A percentile compares a stretch with the other conserved stretches of the same genome.
Evolutionary conservation across 208 protist genomes (phyloP).

Genomic region (Porcisia hertigi): DNA sequence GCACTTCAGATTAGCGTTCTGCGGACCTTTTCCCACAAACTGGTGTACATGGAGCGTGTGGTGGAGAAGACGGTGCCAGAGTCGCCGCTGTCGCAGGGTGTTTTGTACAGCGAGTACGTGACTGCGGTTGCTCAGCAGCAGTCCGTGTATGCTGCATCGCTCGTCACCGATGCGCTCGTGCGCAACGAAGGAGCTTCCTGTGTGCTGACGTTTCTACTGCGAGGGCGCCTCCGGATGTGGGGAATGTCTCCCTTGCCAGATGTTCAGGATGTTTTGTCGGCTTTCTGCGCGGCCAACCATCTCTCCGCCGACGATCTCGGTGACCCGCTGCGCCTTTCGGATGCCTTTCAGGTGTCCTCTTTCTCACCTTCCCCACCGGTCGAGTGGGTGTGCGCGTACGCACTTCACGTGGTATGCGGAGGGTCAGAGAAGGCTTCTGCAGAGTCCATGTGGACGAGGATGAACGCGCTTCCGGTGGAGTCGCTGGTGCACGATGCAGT

Average conservation of each 20-base stretch:
- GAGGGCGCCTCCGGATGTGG: conserved; percentile 17
- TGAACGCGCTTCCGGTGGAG: conserved; percentile 24
- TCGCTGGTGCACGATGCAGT: conserved; percentile 15
- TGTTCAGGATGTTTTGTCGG: neutral
- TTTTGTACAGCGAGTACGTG: conserved; percentile 58
- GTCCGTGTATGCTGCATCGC: conserved; percentile 26
- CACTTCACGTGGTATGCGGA: neutral
- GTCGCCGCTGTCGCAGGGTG: conserved; percentile 33
- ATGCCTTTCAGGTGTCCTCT: conserved; percentile 7
- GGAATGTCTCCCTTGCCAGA: neutral
- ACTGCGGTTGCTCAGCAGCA: conserved; percentile 35
- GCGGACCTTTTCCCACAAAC: conserved; percentile 43
- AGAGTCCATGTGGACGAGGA: conserved; percentile 3
- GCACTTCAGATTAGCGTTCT: conserved; percentile 60
- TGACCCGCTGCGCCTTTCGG: conserved; percentile 13
- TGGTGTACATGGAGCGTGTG: conserved; percentile 54
- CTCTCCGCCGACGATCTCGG: conserved; percentile 36
- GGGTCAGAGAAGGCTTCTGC: neutral
- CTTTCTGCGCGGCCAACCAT: conserved; percentile 4
- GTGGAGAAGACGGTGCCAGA: conserved; percentile 43
- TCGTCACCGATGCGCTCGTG: conserved; percentile 29
- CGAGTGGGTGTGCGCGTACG: conserved; percentile 29
- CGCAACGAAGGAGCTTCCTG: conserved; percentile 18
- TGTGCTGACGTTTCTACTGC: conserved; percentile 36
- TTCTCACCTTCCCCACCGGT: conserved; percentile 12